These are phyloP conservation scores for Yarrowia yakushimensis DNA, from an alignment of 805 yeast species.

Conservation along the genomic window DNA sequence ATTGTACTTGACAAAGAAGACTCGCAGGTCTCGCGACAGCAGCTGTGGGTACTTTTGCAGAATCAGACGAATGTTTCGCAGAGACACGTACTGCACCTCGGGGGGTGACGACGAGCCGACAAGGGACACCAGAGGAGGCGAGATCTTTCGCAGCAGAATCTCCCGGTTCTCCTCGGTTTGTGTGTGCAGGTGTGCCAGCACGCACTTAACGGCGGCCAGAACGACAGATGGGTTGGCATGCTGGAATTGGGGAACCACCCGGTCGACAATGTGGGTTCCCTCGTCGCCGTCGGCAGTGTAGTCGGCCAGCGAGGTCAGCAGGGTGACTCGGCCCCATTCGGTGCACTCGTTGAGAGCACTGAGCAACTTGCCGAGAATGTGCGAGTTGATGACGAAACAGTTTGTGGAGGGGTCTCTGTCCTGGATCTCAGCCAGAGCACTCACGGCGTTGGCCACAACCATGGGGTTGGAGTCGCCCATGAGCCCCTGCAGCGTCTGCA, in stretches of 20 bases:
- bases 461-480: slow-evolving; percentile 89
- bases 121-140: slow-evolving; percentile 64
- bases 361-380: slow-evolving; percentile 54
- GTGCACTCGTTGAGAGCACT: slow-evolving; percentile 93
- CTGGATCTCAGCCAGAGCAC: slow-evolving; percentile 78
- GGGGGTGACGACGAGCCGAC: slow-evolving; percentile 81
- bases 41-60: slow-evolving; percentile 63
- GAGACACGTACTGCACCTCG: slow-evolving; percentile 77
- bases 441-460: slow-evolving; percentile 94
- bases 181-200: slow-evolving; percentile 54
- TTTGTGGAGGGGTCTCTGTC: slow-evolving; percentile 57
- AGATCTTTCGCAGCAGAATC: slow-evolving; percentile 54
- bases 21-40: slow-evolving; percentile 53
- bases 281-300: slow-evolving; percentile 61
- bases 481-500: slow-evolving; percentile 61
- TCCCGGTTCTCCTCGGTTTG: slow-evolving; percentile 42
- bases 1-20: slow-evolving; percentile 76
- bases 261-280: slow-evolving; percentile 65
- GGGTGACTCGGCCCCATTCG: slow-evolving; percentile 97
- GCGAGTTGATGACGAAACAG: slow-evolving; percentile 44
- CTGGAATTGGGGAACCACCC: slow-evolving; percentile 64
- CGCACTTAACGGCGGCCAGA: slow-evolving; percentile 66
- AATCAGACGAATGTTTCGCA: slow-evolving; percentile 74
- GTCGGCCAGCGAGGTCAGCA: slow-evolving; percentile 74
- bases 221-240: slow-evolving; percentile 82